Conservation (phyloP, 306 rosid species). For the Rosa persica region DNA sequence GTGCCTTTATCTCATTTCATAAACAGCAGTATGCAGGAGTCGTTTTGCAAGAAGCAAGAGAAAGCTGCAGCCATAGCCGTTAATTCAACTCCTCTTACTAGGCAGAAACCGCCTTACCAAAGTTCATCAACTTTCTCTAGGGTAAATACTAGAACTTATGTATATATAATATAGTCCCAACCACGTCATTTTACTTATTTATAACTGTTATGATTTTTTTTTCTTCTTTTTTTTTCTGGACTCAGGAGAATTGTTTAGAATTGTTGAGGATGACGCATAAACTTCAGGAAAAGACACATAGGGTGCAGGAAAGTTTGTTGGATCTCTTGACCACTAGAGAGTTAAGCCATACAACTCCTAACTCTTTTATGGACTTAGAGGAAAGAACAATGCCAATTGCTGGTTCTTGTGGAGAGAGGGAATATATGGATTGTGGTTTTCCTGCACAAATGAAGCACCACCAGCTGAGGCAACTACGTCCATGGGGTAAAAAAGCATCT, state of each 20-base stretch:
- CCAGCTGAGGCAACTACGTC: not conserved
- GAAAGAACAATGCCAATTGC: not conserved
- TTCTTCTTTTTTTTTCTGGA: not conserved
- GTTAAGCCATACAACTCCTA: conserved; percentile 2
- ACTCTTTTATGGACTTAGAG: not conserved
- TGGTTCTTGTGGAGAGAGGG: not conserved
- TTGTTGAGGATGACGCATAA: conserved; percentile 7
- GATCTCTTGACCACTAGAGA: not conserved
- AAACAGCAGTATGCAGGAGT: conserved; percentile 16
- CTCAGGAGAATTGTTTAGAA: conserved; percentile 10
- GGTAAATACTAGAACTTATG: conserved; percentile 2
- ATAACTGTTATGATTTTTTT: not conserved
- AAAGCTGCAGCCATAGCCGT: conserved; percentile 9
- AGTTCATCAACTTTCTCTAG: not conserved
- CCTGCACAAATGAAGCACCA: not conserved
- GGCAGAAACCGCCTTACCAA: not conserved
- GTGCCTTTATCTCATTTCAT: conserved; percentile 4
- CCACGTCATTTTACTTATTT: not conserved
- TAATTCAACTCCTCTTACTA: not conserved
- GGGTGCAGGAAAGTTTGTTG: conserved; percentile 3
- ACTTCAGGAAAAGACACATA: not conserved
- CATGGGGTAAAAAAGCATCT: not conserved
- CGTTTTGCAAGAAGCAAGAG: conserved; percentile 7
- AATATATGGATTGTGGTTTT: not conserved
- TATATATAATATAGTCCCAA: not conserved